Evolutionary conservation across 768 basidiomycete species (phyloP).

Genomic region (Scleroderma bovista): DNA sequence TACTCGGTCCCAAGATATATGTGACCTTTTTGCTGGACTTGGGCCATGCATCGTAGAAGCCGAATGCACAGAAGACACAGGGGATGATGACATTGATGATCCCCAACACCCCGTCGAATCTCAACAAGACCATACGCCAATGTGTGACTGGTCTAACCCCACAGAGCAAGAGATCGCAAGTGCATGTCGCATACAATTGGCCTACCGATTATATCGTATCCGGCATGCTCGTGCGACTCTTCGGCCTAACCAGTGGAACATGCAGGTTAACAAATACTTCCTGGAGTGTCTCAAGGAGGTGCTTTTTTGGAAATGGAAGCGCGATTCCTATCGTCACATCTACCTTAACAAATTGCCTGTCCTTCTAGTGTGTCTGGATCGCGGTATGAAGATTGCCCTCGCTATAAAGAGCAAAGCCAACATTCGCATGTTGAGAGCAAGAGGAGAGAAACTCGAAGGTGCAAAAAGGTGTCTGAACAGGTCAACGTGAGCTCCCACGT

Average conservation of each 20-base stretch:
- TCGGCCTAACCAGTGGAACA: slow-evolving; percentile 9
- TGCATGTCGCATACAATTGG: slow-evolving; percentile 18
- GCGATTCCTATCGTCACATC: too few species aligned
- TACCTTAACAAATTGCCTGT: too few species aligned
- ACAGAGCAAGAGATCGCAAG: slow-evolving; percentile 18
- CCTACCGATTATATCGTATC: slow-evolving; percentile 6
- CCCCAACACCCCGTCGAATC: too few species aligned
- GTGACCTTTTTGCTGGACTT: not conserved
- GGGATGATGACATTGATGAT: slow-evolving; percentile 12
- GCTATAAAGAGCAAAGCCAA: too few species aligned
- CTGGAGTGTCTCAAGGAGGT: too few species aligned
- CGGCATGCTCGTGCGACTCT: not conserved
- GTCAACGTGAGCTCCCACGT: too few species aligned
- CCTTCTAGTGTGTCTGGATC: too few species aligned
- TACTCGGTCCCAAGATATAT: not conserved
- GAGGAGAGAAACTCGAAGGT: too few species aligned
- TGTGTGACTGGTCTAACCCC: not conserved
- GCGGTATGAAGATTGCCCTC: too few species aligned
- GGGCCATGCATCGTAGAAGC: not conserved
- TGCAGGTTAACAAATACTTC: not conserved
- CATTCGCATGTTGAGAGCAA: too few species aligned
- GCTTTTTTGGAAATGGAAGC: too few species aligned
- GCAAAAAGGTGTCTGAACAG: too few species aligned
- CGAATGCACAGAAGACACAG: slow-evolving; percentile 15
- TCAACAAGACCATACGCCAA: slow-evolving; percentile 14